Conservation (phyloP, 2,329 filamentous ascomycete genomes). For the Aspergillus pseudonomiae region DNA sequence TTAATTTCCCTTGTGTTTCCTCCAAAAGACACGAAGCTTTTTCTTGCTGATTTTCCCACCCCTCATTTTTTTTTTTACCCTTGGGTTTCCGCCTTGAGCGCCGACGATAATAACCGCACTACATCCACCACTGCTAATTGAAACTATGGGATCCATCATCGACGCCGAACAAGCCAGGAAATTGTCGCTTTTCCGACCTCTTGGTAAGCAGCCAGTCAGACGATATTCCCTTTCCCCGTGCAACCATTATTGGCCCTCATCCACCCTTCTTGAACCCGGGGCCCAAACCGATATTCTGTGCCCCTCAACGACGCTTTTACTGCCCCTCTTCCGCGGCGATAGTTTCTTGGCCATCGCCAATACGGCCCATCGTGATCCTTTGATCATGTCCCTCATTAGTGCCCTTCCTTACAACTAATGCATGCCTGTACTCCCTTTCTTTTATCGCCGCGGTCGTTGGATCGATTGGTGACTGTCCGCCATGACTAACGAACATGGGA, state of each 20-base stretch:
- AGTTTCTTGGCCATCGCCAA: constrained; percentile 5
- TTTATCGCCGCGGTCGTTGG: background rate
- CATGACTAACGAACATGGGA: background rate
- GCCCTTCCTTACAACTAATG: constrained; percentile 3
- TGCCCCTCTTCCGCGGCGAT: constrained; percentile 15
- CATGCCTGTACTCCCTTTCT: background rate
- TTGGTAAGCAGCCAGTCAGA: constrained; percentile 48
- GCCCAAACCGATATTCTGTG: constrained; percentile 9
- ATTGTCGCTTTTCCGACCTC: constrained; percentile 48
- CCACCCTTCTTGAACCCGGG: constrained; percentile 6
- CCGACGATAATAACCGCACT: constrained; percentile 16
- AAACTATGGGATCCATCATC: constrained; percentile 33
- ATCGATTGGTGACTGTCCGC: background rate
- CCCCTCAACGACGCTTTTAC: constrained; percentile 15
- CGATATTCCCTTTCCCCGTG: constrained; percentile 33
- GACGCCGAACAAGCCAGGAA: constrained; percentile 45
- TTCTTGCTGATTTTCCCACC: background rate
- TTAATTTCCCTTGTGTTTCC: background rate
- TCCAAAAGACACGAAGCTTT: background rate
- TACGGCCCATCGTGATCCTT: background rate
- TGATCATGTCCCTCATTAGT: background rate
- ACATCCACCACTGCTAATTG: constrained; percentile 15
- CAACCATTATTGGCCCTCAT: constrained; percentile 34
- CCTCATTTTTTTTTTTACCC: constrained; percentile 1
- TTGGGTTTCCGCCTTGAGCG: constrained; percentile 27